Evolutionary conservation across 2,329 filamentous ascomycete species (phyloP).

Genomic region (Neofusicoccum ribis): DNA sequence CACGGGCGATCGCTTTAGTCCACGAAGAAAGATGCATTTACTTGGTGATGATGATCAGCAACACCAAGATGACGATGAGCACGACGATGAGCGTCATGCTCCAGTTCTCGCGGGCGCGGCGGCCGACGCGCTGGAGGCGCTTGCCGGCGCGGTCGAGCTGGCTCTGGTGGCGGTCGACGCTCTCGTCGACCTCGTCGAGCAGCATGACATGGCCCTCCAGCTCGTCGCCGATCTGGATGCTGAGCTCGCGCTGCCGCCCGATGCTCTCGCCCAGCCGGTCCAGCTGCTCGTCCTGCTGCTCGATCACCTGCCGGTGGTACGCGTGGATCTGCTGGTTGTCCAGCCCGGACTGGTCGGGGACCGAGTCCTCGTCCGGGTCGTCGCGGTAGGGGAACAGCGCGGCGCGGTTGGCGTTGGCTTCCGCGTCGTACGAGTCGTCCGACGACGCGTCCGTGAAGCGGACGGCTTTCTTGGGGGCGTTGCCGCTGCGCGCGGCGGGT

Average conservation of each 20-base stretch:
- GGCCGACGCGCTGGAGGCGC: slow-evolving; percentile 69
- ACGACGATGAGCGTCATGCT: slow-evolving; percentile 79
- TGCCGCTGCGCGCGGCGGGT: slow-evolving; percentile 27
- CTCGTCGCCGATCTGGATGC: slow-evolving; percentile 95
- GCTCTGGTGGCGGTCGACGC: slow-evolving; percentile 76
- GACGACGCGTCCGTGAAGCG: slow-evolving; percentile 69
- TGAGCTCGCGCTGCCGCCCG: slow-evolving; percentile 83
- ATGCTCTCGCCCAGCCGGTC: slow-evolving; percentile 85
- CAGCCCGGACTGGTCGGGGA: slow-evolving; percentile 57
- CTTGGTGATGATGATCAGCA: slow-evolving; percentile 82
- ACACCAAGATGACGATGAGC: slow-evolving; percentile 76
- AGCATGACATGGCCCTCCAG: slow-evolving; percentile 86
- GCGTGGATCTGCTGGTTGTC: slow-evolving; percentile 83
- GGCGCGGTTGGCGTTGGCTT: slow-evolving; percentile 52
- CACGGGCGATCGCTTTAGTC: neutral
- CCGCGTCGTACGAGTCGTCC: slow-evolving; percentile 21
- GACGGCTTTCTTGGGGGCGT: slow-evolving; percentile 64
- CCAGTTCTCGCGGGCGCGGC: slow-evolving; percentile 79
- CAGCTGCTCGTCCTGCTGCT: slow-evolving; percentile 92
- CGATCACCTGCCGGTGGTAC: slow-evolving; percentile 77
- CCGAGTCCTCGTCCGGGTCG: slow-evolving; percentile 54
- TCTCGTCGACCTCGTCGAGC: slow-evolving; percentile 83
- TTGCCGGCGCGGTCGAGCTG: slow-evolving; percentile 74
- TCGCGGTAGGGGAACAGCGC: slow-evolving; percentile 72
- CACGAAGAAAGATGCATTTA: slow-evolving; percentile 36